Percentiles rank a stretch among this genome's conserved stretches.
Conservation (phyloP, 345 rosid species). For the Pugionium dolabratum region DNA sequence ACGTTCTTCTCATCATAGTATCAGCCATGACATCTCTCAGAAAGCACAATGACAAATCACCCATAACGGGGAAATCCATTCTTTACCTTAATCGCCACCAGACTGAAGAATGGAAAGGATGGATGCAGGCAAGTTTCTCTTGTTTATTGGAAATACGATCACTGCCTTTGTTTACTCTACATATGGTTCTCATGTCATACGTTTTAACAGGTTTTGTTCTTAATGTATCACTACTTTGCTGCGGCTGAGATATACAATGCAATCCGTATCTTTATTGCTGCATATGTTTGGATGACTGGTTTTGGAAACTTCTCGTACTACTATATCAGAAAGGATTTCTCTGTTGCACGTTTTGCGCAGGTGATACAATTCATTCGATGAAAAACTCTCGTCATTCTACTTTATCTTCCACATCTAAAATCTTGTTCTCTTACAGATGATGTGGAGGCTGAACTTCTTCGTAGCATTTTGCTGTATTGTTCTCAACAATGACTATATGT, state of each 20-base stretch:
- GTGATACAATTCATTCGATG: conserved; percentile 42
- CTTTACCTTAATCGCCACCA: conserved; percentile 90
- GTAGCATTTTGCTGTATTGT: conserved; percentile 88
- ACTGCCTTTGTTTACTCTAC: conserved; percentile 1
- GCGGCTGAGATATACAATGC: conserved; percentile 93
- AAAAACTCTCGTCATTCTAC: conserved; percentile 11
- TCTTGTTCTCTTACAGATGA: conserved; percentile 69
- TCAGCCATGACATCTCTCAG: conserved; percentile 84
- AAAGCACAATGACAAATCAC: conserved; percentile 78
- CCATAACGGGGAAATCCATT: conserved; percentile 72
- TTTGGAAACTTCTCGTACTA: conserved; percentile 96
- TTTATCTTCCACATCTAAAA: conserved; percentile 11
- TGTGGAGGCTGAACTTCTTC: conserved; percentile 97
- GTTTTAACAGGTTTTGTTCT: conserved; percentile 75
- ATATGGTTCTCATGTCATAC: conserved; percentile 11
- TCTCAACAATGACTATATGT: conserved; percentile 92
- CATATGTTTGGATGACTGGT: conserved; percentile 99
- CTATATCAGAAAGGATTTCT: conserved; percentile 94
- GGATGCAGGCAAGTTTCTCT: conserved; percentile 93
- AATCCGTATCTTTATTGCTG: conserved; percentile 92
- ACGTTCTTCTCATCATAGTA: conserved; percentile 79
- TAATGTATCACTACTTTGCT: conserved; percentile 98
- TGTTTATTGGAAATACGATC: neutral
- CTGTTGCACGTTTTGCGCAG: conserved; percentile 89
- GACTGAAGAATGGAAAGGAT: conserved; percentile 99